Base-by-base conservation (phyloP, 805 yeast genomes). In the Nakazawaea ernobii region DNA sequence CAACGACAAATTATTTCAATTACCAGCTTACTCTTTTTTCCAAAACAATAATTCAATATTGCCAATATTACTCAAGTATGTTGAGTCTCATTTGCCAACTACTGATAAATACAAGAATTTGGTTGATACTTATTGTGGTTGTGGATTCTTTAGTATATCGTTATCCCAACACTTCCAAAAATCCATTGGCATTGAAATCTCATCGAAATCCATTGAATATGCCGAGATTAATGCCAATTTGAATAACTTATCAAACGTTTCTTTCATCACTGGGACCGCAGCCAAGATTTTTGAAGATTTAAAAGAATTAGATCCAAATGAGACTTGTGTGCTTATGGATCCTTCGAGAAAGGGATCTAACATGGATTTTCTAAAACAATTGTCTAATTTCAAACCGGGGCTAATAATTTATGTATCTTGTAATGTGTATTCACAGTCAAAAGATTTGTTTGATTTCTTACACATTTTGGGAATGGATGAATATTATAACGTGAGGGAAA, bases 81-180 rank as follows among this genome's bases (percentile, higher is more conserved):
- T 72, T 5, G 52, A 59, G 26, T 46, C 52, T 15, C 42, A 38
- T n/a, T 17, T 37, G 14, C 6, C 24, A 5, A 28, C n/a, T 6
- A n/a, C n/a, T n/a, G n/a, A n/a, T n/a, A 63, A 56, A 24, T 59
- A 52, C 46, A 61, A 60, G 32, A 58, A 65, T 47, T 53, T 71
- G 29, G 58, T 72, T 6, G 77, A 72, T 49, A 62, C 75, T 2
- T 72, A 72, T 53, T 72, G 77, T 54, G 77, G 77, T 7, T 64
- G 71, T 6, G 77, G 77, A 3, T 68, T 72, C 51, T 67, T 72
- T 51, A 73, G 74, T 0, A 69, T 72, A 28, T 58, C 69, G 0
- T 54, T 61, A 10, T 55, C 51, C 8, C 52, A 59, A 1, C 56
- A 54, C 8, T 42, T 51, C 27, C 71, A 70, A 0, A 65, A 68